A percentile compares a stretch with the other conserved stretches of the same genome.
These are phyloP conservation scores for Aspergillus bombycis DNA, from an alignment of 2,329 filamentous ascomycete genomes.

Conservation along the genomic window DNA sequence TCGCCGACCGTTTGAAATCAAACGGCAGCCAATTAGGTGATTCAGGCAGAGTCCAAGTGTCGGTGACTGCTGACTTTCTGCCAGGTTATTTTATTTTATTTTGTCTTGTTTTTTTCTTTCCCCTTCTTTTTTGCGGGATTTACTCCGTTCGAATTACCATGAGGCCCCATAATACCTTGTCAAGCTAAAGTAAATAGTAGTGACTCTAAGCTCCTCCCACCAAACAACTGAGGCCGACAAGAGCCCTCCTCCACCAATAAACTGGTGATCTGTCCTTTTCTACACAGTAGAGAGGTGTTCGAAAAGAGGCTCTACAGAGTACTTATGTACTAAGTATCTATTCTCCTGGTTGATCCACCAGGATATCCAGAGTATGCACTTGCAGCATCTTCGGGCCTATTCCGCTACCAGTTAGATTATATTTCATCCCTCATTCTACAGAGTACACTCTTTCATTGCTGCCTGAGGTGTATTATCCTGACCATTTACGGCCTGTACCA, in stretches of 20 bases:
- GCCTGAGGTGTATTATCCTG: background rate
- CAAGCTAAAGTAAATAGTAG: background rate
- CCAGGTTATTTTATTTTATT: no score
- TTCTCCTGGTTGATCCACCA: background rate
- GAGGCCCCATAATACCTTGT: background rate
- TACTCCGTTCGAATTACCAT: background rate
- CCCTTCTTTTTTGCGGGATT: background rate
- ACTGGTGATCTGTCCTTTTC: background rate
- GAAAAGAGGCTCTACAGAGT: background rate
- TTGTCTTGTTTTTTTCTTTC: no score
- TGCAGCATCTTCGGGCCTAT: background rate
- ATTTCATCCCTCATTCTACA: background rate
- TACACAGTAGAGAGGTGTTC: no score
- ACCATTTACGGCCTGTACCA: background rate
- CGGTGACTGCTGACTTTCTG: background rate
- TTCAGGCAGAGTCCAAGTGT: background rate
- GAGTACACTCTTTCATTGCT: background rate
- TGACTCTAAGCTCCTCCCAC: no score
- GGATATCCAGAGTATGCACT: background rate
- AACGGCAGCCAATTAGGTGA: conserved; percentile 1
- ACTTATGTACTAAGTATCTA: background rate
- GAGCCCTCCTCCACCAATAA: background rate
- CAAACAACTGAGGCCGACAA: background rate
- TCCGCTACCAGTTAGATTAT: background rate
- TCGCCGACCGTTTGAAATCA: conserved; percentile 4